Evolutionary conservation across 129 eudicot genomes (phyloP).

Genomic region (Kitagawia praeruptora): DNA sequence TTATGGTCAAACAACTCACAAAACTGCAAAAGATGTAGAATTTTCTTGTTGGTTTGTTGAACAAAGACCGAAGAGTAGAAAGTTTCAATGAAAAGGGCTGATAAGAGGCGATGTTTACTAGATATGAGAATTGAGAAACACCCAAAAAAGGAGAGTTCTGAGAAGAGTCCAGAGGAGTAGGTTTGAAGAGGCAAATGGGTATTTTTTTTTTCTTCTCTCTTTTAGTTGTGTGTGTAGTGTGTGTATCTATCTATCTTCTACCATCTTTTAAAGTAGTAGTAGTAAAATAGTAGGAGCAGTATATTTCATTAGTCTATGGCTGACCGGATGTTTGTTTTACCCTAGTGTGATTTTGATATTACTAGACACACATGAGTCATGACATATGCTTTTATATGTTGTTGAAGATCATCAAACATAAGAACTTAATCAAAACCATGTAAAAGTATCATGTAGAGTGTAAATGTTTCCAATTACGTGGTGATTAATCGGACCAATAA

Average conservation of each 20-base stretch:
- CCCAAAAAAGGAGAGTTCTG: conserved; percentile 18
- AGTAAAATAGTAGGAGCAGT: background rate
- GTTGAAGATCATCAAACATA: background rate
- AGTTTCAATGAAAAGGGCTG: background rate
- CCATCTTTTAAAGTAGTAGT: background rate
- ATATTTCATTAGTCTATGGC: background rate
- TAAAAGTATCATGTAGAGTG: too few species aligned
- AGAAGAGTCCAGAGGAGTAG: conserved; percentile 26
- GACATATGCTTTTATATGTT: background rate
- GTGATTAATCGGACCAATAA: too few species aligned
- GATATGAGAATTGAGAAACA: conserved; percentile 1
- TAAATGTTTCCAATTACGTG: too few species aligned
- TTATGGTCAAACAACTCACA: conserved; percentile 5
- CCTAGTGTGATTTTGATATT: background rate
- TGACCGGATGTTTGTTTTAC: background rate
- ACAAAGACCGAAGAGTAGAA: background rate
- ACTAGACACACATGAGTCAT: background rate
- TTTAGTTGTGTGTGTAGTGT: background rate
- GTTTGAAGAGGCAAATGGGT: conserved; percentile 16
- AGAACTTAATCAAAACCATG: too few species aligned
- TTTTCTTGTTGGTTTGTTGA: background rate
- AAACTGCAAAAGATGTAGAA: background rate
- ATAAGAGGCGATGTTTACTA: background rate
- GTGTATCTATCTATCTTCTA: background rate
- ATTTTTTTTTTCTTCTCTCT: background rate